These are phyloP conservation scores for Trifolium pratense DNA, from an alignment of 306 rosid species.

Conservation along the genomic window DNA sequence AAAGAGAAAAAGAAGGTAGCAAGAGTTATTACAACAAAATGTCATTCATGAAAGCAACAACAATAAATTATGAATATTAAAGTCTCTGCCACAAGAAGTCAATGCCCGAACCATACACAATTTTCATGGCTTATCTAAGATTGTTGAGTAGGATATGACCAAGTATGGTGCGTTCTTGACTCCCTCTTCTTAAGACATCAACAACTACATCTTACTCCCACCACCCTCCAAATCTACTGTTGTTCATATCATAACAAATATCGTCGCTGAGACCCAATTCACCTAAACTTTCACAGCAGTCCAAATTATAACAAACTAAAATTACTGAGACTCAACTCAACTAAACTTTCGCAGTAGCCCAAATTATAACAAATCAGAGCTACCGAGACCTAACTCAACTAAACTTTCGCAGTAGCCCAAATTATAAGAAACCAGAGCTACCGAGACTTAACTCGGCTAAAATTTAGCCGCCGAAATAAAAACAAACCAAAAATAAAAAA, in stretches of 20 bases:
- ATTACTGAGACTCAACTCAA: no score
- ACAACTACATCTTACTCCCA: not conserved
- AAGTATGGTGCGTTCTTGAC: conserved; percentile 99
- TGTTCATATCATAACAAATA: no score
- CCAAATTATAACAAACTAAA: not conserved
- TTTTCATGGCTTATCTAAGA: conserved; percentile 41
- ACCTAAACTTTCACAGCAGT: not conserved
- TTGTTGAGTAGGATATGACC: conserved; percentile 30
- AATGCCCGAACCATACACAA: conserved; percentile 98
- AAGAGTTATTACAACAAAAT: conserved; percentile 26
- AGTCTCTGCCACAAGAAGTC: conserved; percentile 71
- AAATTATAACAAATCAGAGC: no score
- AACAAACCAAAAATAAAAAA: no score
- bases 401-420: no score
- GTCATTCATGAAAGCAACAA: conserved; percentile 18
- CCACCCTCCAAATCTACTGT: no score
- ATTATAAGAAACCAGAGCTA: no score
- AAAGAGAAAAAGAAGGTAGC: not conserved
- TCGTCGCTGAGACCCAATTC: not conserved
- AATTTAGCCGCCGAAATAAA: no score
- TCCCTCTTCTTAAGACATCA: conserved; percentile 54
- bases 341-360: no score
- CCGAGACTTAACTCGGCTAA: no score
- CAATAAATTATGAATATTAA: conserved; percentile 36
- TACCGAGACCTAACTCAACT: no score